phyloP scores from a whole-genome alignment of 192 early-diverging fungal species.

The Coemansia sp. region DNA sequence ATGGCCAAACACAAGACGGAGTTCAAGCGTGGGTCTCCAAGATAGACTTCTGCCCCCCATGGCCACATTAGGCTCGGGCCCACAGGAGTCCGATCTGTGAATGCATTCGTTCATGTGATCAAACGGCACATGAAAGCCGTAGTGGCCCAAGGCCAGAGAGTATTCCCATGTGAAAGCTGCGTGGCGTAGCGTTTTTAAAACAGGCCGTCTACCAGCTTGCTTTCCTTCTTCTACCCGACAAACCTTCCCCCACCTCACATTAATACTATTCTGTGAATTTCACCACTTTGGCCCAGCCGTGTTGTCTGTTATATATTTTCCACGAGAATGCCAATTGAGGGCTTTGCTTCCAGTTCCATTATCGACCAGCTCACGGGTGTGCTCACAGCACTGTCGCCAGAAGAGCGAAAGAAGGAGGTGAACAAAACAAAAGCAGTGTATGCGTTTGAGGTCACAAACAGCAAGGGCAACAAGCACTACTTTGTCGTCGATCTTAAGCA shows the following conservation, averaged over 20 bases:
- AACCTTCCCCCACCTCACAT: not conserved
- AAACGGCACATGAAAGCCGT: not conserved
- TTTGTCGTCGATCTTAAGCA: constrained; percentile 90
- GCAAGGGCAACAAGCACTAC: constrained; percentile 62
- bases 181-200: not conserved
- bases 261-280: not conserved
- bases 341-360: constrained; percentile 46
- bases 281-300: not conserved
- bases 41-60: not conserved
- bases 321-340: constrained; percentile 33
- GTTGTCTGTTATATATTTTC: not conserved
- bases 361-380: constrained; percentile 45
- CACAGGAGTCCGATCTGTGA: not conserved
- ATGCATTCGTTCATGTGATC: constrained; percentile 1
- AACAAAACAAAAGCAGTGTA: constrained; percentile 76
- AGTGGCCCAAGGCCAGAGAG: not conserved
- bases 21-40: not conserved
- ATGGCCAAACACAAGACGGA: constrained; percentile 29
- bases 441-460: constrained; percentile 79
- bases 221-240: not conserved
- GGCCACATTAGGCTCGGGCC: constrained; percentile 3
- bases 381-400: constrained; percentile 33
- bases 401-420: constrained; percentile 50
- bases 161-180: not conserved
- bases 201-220: not conserved